These are phyloP conservation scores for Abortiporus biennis DNA, from an alignment of 1,284 basidiomycete species.

Conservation along the genomic window DNA sequence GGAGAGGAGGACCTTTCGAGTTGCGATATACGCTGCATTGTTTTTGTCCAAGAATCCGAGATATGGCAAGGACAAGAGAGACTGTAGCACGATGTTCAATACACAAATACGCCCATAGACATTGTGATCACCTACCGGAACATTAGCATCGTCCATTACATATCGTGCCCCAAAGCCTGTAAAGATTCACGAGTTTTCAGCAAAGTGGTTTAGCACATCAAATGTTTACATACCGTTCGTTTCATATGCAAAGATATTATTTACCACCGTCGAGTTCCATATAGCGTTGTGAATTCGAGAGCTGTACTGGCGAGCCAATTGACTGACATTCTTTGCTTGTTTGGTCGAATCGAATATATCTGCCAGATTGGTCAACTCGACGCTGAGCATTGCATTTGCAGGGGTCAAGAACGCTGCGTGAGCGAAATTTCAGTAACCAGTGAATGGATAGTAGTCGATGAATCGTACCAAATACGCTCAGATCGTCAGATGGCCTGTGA, in stretches of 20 bases:
- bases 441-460: too few species aligned
- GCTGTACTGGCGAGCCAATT: constrained; percentile 53
- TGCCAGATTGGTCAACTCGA: constrained; percentile 59
- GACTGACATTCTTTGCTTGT: constrained; percentile 43
- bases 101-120: background rate
- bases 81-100: constrained; percentile 31
- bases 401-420: constrained; percentile 61
- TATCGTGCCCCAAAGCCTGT: constrained; percentile 60
- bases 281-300: constrained; percentile 55
- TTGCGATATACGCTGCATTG: constrained; percentile 53
- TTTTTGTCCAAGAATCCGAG: constrained; percentile 64
- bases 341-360: constrained; percentile 48
- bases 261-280: constrained; percentile 56
- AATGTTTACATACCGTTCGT: constrained; percentile 49
- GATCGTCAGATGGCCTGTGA: constrained; percentile 72
- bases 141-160: constrained; percentile 79
- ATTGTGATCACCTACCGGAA: constrained; percentile 59
- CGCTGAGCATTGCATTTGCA: constrained; percentile 76
- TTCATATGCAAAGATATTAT: constrained; percentile 72
- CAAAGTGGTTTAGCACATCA: constrained; percentile 6
- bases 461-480: constrained; percentile 55
- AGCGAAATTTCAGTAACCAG: too few species aligned
- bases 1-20: constrained; percentile 56
- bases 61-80: constrained; percentile 70
- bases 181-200: background rate